Evolutionary conservation across 1,284 basidiomycete genomes (phyloP), one percentile per base, ranked within the genome.

Genomic region (Trametes polyzona): DNA sequence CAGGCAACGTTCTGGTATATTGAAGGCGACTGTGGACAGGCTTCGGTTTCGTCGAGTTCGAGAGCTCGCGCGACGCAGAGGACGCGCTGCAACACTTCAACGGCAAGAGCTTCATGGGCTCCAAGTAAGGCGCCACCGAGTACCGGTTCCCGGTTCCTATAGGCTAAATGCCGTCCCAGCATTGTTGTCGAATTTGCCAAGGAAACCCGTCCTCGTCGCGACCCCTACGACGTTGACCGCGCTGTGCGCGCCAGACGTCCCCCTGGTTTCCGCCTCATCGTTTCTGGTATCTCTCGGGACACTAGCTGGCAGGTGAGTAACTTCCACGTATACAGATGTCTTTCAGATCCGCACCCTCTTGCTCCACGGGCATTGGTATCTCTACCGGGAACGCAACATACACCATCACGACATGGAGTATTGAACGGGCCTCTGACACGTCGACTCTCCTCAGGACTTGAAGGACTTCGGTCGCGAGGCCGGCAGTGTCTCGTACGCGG

Each of bases 401-500:
- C 36, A 21, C 19, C 39, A 48, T 29, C 19, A 17, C 32, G 40
- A 16, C 11, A 39, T 16, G 8, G 36, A 17, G 36, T 19, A 12
- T 33, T 10, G 47, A 24, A 49, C n/a, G 7, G 37, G 49, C 35
- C 39, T 52, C 56, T 61, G 41, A 63, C 52, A 21, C 57, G 55
- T 39, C 29, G 47, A 46, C 56, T 60, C 46, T 48, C 58, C 64
- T 47, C 80, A 98, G 96, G 95, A 98, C 73, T 79, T 98, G 69
- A 98, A 98, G 76, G 95, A 98, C 73, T 98, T 96, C 65, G 95
- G 93, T 67, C 92, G 95, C 59, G 88, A 93, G 69, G 93, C 91
- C 48, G 93, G 92, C 44, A 91, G 86, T 67, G 94, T 98, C 59
- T 92, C 90, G 21, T 97, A 91, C 67, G 93, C 95, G 44, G 96